A percentile compares a stretch with the other conserved stretches of the same genome.
phyloP scores from a whole-genome alignment of 2,329 filamentous ascomycete genomes.

The Monosporascus sp. region DNA sequence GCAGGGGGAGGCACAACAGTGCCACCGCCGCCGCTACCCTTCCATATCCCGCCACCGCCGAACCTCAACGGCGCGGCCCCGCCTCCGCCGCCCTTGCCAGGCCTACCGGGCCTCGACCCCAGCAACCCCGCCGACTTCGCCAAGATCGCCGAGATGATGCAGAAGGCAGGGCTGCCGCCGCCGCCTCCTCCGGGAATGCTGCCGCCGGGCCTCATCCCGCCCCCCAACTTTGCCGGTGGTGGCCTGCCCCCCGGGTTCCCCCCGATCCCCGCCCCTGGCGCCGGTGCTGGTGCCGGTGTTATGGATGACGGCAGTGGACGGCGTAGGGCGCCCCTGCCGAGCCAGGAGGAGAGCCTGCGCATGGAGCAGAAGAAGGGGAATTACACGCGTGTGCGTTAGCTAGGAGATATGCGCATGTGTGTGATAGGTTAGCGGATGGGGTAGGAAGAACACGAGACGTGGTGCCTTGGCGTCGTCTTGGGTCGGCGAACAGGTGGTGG shows the following conservation, averaged over 20 bases:
- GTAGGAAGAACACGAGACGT: neutral
- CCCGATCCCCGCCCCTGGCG: conserved; percentile 23
- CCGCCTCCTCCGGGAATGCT: conserved; percentile 50
- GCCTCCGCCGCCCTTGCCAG: conserved; percentile 37
- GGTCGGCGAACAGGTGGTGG: no score
- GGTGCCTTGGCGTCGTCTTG: no score
- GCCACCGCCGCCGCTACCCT: conserved; percentile 46
- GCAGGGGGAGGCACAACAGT: conserved; percentile 23
- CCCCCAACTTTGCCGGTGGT: conserved; percentile 30
- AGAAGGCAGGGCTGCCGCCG: conserved; percentile 57
- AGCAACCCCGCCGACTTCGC: conserved; percentile 57
- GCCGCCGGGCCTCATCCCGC: conserved; percentile 42
- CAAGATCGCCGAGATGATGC: conserved; percentile 59
- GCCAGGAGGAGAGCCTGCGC: conserved; percentile 75
- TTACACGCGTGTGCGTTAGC: conserved; percentile 50
- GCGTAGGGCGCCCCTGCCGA: conserved; percentile 67
- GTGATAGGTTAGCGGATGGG: neutral
- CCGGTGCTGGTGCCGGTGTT: conserved; percentile 9
- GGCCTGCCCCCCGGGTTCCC: conserved; percentile 30
- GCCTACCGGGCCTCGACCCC: conserved; percentile 50
- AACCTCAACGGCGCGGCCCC: conserved; percentile 36
- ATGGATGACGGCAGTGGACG: conserved; percentile 23
- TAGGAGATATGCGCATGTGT: neutral
- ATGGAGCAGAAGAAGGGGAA: conserved; percentile 67
- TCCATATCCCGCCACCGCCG: conserved; percentile 39